A percentile compares a stretch with the other conserved stretches of the same genome.
These are phyloP conservation scores for Pelagomonas calceolata DNA, from an alignment of 108 stramenopile genomes.

Conservation along the genomic window DNA sequence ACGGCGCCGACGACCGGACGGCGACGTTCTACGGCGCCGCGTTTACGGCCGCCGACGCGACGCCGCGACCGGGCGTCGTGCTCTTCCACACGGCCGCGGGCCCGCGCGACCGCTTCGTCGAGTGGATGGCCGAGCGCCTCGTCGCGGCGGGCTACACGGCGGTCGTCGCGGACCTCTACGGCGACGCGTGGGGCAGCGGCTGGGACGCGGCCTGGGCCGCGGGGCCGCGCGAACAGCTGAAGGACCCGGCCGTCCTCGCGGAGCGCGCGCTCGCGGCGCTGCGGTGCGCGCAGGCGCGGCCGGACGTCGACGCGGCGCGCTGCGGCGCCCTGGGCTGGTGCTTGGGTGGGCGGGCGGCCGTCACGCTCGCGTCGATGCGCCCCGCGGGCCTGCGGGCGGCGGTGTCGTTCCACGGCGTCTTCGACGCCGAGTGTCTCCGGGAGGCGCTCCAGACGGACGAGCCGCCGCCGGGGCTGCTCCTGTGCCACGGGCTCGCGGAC, in stretches of 20 bases:
- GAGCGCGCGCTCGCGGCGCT: constrained; percentile 26
- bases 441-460: background rate
- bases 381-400: constrained; percentile 28
- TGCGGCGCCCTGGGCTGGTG: constrained; percentile 57
- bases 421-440: constrained; percentile 15
- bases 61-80: constrained; percentile 39
- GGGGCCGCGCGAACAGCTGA: constrained; percentile 24
- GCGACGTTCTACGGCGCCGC: too few relatives aligned
- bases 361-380: constrained; percentile 27
- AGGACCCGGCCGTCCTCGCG: constrained; percentile 22
- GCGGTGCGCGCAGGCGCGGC: constrained; percentile 4
- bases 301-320: constrained; percentile 31
- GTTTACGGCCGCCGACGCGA: too few relatives aligned
- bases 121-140: constrained; percentile 49
- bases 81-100: constrained; percentile 66
- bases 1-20: too few relatives aligned
- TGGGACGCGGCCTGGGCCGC: constrained; percentile 48
- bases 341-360: constrained; percentile 53
- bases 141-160: constrained; percentile 38
- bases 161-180: constrained; percentile 49
- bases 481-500: constrained; percentile 53
- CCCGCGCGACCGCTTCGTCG: constrained; percentile 56
- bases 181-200: constrained; percentile 50
- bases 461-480: constrained; percentile 23
- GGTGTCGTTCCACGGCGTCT: constrained; percentile 62